Evolutionary conservation across 768 basidiomycete genomes (phyloP).

Genomic region (Podaxis rugospora): DNA sequence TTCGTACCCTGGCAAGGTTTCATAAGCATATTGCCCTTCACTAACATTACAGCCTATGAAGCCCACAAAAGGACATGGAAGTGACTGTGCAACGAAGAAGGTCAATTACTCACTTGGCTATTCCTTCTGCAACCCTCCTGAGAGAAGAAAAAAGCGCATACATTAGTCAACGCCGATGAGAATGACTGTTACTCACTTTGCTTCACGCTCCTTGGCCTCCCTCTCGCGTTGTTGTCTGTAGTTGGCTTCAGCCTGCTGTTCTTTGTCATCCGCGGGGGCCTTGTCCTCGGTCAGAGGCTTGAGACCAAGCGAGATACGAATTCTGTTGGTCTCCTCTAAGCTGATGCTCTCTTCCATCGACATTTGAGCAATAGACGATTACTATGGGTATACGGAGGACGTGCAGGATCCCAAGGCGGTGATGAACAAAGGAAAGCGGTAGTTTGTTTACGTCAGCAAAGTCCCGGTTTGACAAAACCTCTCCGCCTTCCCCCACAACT

Average conservation of each 20-base stretch:
- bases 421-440: constrained; percentile 3
- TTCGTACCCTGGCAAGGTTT: constrained; percentile 75
- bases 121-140: constrained; percentile 68
- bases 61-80: constrained; percentile 43
- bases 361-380: constrained; percentile 28
- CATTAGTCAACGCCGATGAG: constrained; percentile 19
- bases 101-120: constrained; percentile 82
- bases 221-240: constrained; percentile 68
- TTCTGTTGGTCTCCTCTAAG: constrained; percentile 93
- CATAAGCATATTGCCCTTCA: constrained; percentile 37
- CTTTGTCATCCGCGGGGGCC: constrained; percentile 65
- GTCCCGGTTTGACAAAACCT: not conserved
- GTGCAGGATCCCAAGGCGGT: not conserved
- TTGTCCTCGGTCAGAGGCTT: constrained; percentile 88
- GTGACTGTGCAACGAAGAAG: constrained; percentile 29
- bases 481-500: constrained; percentile 1
- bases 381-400: constrained; percentile 16
- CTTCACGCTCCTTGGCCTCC: constrained; percentile 65
- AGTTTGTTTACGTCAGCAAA: constrained; percentile 6
- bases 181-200: constrained; percentile 55
- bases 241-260: constrained; percentile 84
- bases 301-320: constrained; percentile 90
- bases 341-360: constrained; percentile 87
- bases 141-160: constrained; percentile 17
- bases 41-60: constrained; percentile 29